These are phyloP conservation scores for Oenanthe javanica DNA, from an alignment of 140 eudicot genomes.

Conservation along the genomic window DNA sequence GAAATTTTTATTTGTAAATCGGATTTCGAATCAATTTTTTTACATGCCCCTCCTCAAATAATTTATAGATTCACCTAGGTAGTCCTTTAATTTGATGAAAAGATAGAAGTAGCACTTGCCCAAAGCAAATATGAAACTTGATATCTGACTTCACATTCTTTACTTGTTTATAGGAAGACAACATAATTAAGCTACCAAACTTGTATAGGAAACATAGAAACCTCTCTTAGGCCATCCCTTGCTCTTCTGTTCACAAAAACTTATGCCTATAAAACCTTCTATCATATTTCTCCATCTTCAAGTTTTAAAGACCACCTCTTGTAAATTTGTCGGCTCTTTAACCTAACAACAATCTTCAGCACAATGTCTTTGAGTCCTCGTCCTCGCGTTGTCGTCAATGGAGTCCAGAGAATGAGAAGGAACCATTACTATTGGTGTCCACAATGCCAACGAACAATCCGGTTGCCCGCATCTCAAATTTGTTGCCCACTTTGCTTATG, in stretches of 20 bases:
- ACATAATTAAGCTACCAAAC: background rate
- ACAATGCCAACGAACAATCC: constrained; percentile 54
- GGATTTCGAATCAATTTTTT: no score
- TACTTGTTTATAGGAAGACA: constrained; percentile 5
- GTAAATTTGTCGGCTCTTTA: background rate
- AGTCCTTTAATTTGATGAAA: background rate
- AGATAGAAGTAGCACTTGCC: background rate
- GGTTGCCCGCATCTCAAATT: constrained; percentile 45
- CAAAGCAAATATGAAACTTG: background rate
- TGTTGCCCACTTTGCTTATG: constrained; percentile 64
- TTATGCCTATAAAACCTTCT: constrained; percentile 21
- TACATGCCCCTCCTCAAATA: no score
- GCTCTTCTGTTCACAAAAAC: constrained; percentile 11
- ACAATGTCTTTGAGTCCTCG: constrained; percentile 55
- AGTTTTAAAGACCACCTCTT: background rate
- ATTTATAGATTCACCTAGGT: background rate
- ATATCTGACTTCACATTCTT: constrained; percentile 15
- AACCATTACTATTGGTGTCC: constrained; percentile 82
- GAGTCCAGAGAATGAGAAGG: constrained; percentile 63
- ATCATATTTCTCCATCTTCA: constrained; percentile 1
- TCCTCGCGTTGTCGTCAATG: constrained; percentile 52
- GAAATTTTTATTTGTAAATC: no score
- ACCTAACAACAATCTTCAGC: background rate
- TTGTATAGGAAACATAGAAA: background rate
- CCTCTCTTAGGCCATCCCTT: constrained; percentile 35